These are phyloP conservation scores for Anthoceros angustus DNA, from an alignment of 225 moss, liverwort and hornwort genomes.

Conservation along the genomic window DNA sequence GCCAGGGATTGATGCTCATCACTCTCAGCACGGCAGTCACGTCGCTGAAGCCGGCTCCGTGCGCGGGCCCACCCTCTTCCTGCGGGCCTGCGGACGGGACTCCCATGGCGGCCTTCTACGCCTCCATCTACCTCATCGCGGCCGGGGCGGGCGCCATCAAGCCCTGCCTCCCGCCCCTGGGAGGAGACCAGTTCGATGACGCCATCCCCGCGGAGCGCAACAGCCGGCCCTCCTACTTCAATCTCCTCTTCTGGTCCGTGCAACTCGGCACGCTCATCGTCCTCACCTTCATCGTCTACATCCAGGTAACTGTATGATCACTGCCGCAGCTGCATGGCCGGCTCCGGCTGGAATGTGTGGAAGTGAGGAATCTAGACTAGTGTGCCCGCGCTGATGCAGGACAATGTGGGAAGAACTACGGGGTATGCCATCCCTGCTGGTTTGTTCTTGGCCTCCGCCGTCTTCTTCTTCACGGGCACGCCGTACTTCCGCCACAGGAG, in stretches of 20 bases:
- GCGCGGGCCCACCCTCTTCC: background rate
- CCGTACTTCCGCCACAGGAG: conserved; percentile 29
- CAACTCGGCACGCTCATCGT: background rate
- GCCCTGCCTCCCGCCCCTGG: background rate
- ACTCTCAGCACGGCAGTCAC: conserved; percentile 6
- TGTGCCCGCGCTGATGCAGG: background rate
- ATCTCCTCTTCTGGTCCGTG: background rate
- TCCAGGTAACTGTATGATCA: background rate
- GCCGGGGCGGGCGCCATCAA: background rate
- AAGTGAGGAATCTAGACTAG: no score
- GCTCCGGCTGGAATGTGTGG: no score
- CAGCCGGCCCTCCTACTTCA: background rate
- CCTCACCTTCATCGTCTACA: background rate
- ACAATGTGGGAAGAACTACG: conserved; percentile 38
- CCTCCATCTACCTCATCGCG: background rate
- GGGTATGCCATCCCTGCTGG: conserved; percentile 35
- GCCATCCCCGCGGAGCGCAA: background rate
- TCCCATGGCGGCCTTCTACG: background rate
- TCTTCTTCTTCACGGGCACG: conserved; percentile 16
- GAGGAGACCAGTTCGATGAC: conserved; percentile 3
- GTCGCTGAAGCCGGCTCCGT: conserved; percentile 12
- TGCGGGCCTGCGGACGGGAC: background rate
- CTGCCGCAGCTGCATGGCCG: no score
- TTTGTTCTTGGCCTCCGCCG: conserved; percentile 12
- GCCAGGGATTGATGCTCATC: conserved; percentile 13